These are phyloP conservation scores for Suillus clintonianus DNA, from an alignment of 768 basidiomycete species.

Conservation along the genomic window DNA sequence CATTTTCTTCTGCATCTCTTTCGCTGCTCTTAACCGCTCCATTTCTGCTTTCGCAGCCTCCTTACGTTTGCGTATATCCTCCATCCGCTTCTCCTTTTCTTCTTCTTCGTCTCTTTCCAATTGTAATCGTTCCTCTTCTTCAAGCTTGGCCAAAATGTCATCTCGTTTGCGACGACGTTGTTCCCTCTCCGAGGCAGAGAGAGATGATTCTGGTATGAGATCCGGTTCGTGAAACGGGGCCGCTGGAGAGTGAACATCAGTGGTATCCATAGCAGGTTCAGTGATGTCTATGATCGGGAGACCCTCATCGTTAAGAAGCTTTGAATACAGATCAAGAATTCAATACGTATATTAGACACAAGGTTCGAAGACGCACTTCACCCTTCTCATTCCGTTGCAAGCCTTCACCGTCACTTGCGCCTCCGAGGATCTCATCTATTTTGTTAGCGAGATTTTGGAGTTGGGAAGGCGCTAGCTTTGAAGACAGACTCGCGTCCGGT, in stretches of 20 bases:
- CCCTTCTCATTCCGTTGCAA: constrained; percentile 52
- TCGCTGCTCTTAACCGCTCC: constrained; percentile 38
- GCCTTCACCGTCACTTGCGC: constrained; percentile 44
- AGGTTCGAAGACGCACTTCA: constrained; percentile 54
- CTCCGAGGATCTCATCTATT: constrained; percentile 50
- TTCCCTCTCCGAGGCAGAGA: constrained; percentile 49
- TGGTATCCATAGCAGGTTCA: constrained; percentile 48
- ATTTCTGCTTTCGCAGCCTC: constrained; percentile 47
- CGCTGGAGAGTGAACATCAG: constrained; percentile 15
- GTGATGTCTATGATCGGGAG: constrained; percentile 78
- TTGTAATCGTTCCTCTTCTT: constrained; percentile 64
- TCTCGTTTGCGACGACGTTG: constrained; percentile 60
- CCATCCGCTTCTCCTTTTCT: constrained; percentile 44
- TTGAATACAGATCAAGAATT: constrained; percentile 23
- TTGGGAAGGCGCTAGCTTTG: constrained; percentile 47
- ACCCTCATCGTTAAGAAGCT: constrained; percentile 78
- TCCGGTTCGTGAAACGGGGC: constrained; percentile 42
- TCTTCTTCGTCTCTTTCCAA: constrained; percentile 41
- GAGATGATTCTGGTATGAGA: constrained; percentile 46
- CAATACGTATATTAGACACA: neutral
- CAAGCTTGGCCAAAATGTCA: constrained; percentile 65
- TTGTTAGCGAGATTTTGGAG: constrained; percentile 58
- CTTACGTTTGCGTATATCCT: constrained; percentile 52
- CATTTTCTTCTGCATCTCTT: constrained; percentile 76
- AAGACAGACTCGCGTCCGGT: constrained; percentile 5